Conservation (phyloP, 2,329 filamentous ascomycete species). For the Penicillium sclerotiorum region DNA sequence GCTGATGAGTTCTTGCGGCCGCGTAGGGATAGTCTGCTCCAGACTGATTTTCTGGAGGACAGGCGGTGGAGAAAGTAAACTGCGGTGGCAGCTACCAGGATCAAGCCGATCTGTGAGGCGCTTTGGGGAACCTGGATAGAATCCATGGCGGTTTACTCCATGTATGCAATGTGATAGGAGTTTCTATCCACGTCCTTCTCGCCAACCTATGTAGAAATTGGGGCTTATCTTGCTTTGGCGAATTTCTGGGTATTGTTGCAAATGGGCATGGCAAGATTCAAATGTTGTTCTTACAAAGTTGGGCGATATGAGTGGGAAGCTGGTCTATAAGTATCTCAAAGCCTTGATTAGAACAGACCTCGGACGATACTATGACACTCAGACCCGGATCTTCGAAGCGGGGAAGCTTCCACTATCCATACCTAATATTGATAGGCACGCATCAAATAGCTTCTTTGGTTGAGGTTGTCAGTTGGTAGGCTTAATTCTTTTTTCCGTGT, state of each 20-base stretch:
- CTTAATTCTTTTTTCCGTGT: constrained; percentile 26
- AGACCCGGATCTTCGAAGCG: constrained; percentile 15
- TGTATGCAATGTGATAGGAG: neutral
- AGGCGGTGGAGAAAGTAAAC: constrained; percentile 32
- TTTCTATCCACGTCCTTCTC: neutral
- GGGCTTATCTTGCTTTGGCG: neutral
- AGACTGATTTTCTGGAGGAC: constrained; percentile 42
- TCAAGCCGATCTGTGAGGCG: constrained; percentile 27
- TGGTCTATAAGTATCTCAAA: constrained; percentile 14
- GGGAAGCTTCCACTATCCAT: constrained; percentile 18
- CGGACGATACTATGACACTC: constrained; percentile 9
- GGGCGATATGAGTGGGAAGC: neutral
- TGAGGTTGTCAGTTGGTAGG: neutral
- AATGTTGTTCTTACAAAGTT: too few species aligned
- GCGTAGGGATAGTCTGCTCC: constrained; percentile 42
- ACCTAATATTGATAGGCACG: constrained; percentile 4
- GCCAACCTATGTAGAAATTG: neutral
- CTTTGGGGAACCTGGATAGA: constrained; percentile 14
- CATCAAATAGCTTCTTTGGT: constrained; percentile 19
- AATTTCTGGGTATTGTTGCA: neutral
- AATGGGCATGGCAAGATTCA: too few species aligned
- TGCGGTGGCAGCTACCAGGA: constrained; percentile 24
- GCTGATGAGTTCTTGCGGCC: constrained; percentile 50
- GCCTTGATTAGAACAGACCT: neutral
- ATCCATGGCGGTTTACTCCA: constrained; percentile 23